phyloP scores from a whole-genome alignment of 1,284 basidiomycete species.

The Apiotrichum porosum region DNA sequence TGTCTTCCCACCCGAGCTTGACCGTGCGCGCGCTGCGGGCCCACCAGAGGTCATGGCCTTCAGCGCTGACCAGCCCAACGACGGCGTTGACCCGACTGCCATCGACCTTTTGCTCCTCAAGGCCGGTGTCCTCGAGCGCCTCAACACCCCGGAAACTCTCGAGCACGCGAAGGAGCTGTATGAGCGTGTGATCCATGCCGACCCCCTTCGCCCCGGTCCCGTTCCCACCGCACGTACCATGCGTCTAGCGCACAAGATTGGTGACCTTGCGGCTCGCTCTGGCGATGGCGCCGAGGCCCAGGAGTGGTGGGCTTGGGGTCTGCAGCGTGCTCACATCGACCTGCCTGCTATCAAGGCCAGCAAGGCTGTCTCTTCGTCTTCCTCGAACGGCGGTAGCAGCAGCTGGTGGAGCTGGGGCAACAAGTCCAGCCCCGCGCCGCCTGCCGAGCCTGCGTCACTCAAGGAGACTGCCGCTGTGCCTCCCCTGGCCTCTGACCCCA shows the following conservation, averaged over 20 bases:
- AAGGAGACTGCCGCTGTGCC: conserved; percentile 1
- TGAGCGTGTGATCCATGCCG: conserved; percentile 53
- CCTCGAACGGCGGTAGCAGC: not conserved
- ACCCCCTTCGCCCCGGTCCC: not conserved
- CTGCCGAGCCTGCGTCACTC: no score
- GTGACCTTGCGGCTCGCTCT: conserved; percentile 33
- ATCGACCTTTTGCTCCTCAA: conserved; percentile 60
- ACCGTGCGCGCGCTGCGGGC: conserved; percentile 11
- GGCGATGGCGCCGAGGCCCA: conserved; percentile 30
- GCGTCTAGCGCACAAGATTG: conserved; percentile 43
- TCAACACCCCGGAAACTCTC: conserved; percentile 59
- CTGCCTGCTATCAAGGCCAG: not conserved
- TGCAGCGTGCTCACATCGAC: conserved; percentile 24
- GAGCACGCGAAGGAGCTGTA: conserved; percentile 60
- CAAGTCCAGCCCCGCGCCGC: not conserved
- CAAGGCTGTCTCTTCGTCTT: not conserved
- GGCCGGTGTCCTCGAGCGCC: conserved; percentile 62
- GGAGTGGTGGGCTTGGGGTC: conserved; percentile 45
- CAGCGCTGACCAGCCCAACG: not conserved
- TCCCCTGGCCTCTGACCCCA: not conserved
- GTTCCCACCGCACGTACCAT: conserved; percentile 24
- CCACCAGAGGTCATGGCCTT: conserved; percentile 5
- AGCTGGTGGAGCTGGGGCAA: no score
- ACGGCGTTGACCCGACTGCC: conserved; percentile 37
- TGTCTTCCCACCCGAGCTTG: conserved; percentile 35